Evolutionary conservation across 306 rosid genomes (phyloP), one percentile per base, ranked within the genome.

Genomic region (Comarum palustre): DNA sequence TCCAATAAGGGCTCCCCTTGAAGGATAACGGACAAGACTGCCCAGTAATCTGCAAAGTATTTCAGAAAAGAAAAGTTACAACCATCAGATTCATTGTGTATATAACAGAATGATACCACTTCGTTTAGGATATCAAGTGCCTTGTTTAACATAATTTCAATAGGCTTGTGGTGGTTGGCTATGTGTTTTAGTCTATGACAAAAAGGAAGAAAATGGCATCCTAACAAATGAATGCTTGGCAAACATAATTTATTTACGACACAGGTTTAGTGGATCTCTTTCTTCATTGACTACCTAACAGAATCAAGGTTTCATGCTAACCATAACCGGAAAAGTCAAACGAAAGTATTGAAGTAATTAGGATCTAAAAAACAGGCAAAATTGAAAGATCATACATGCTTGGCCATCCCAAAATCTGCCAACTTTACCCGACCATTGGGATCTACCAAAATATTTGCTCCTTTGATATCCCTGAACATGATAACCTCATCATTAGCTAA

Each of bases 371-470:
- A 12, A 10, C 48, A 25, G 0, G 17, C 17, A 25, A 12, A 60
- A 57, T 43, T 45, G 61, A 48, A 69, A 38, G 63, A 65, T 60
- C 72, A 52, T 77, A 79, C 86, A 85, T 71, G 82, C 86, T 93
- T 93, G 43, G 98, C 98, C 98, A 90, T 90, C 85, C 98, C 97
- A 87, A 93, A 93, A 79, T 93, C 98, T 43, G 92, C 98, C 87
- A 93, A 80, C 86, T 90, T 93, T 60, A 93, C 93, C 58, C 93
- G 88, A 41, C 98, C 97, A 75, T 36, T 83, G 64, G 96, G 97
- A 78, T 93, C 97, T 14, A 93, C 97, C 50, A 93, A 82, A 80
- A 93, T 90, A 87, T 93, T 93, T 82, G 98, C 98, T 77, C 98
- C 98, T 75, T 93, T 93, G 78, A 93, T 91, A 83, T 93, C 98